Percentiles rank a stretch among this genome's conserved stretches.
These are phyloP conservation scores for Botrytis byssoidea DNA, from an alignment of 2,329 filamentous ascomycete genomes.

Conservation along the genomic window DNA sequence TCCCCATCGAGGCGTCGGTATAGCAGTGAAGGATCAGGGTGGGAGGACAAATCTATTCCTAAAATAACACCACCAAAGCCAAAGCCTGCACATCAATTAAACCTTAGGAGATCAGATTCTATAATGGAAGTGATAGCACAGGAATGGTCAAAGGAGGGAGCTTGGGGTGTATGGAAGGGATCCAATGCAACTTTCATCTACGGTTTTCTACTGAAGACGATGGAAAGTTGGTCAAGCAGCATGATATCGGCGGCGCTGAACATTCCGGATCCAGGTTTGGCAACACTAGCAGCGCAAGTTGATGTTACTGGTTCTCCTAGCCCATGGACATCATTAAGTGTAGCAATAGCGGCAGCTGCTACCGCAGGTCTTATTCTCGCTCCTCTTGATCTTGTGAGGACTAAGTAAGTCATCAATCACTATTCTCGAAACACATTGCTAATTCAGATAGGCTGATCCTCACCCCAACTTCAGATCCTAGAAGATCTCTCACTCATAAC, in stretches of 20 bases:
- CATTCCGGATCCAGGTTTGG: constrained; percentile 77
- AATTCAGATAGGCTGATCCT: constrained; percentile 67
- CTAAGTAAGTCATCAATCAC: constrained; percentile 46
- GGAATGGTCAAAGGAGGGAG: constrained; percentile 84
- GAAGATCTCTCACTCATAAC: constrained; percentile 70
- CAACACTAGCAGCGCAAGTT: constrained; percentile 39
- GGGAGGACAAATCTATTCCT: constrained; percentile 30
- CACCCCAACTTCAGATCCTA: constrained; percentile 73
- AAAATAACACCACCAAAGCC: constrained; percentile 39
- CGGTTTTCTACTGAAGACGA: constrained; percentile 76
- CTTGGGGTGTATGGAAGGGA: constrained; percentile 91
- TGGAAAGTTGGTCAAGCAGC: constrained; percentile 90
- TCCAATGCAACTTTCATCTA: constrained; percentile 93
- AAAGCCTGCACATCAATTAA: constrained; percentile 58
- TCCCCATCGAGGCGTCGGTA: constrained; percentile 38
- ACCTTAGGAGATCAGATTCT: constrained; percentile 72
- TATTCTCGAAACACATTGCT: constrained; percentile 19
- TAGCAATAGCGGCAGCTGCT: constrained; percentile 63
- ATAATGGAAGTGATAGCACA: constrained; percentile 83
- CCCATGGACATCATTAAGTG: constrained; percentile 75
- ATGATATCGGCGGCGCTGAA: constrained; percentile 88
- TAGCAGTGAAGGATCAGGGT: constrained; percentile 27
- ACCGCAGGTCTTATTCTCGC: constrained; percentile 78
- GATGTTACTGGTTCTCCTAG: constrained; percentile 80
- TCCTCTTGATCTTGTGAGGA: constrained; percentile 87